Evolutionary conservation across 768 basidiomycete species (phyloP), one percentile per base, ranked within the genome.

Genomic region (Suillus discolor): DNA sequence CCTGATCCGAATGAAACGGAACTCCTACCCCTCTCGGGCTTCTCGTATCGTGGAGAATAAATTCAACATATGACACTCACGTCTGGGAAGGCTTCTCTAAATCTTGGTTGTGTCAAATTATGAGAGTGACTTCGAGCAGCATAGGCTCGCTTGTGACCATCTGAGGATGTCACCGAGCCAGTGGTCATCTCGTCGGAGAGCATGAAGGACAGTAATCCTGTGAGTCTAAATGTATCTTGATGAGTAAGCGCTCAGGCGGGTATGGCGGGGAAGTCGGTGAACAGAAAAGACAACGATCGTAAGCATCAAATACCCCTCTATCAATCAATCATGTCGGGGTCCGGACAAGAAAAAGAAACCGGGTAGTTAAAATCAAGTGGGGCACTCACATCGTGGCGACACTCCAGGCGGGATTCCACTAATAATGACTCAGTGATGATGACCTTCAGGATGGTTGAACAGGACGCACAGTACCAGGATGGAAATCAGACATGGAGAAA

Each of bases 391-490:
- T 97, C 15, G 95, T 97, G 25, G 93, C 91, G 13, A 96, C 93
- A 72, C 92, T 94, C 95, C 95, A 97, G 2, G 94, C 93, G 7
- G 95, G 95, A 76, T 96, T 96, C 95, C 94, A 96, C 92, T 94
- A 66, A 6, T 55, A 57, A 65, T 11, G n/a, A 61, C 39, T 31
- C 23, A 51, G 18, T 59, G 3, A 62, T 41, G 47, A 61, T 51
- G 16, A 65, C 39, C n/a, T 36, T 34, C 44, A 51, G 59, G 67
- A 57, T 25, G 20, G 28, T 23, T 53, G 53, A 68, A 44, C n/a
- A 44, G 12, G 6, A 85, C 91, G 75, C 70, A 94, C 93, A 15
- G 92, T 86, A 67, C 93, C 93, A 0, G 94, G 93, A 73, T 96
- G 94, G 73, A 94, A 96, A 77, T 96, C 94, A 4, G 94, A 95